These are phyloP conservation scores for Hyparrhenia diplandra DNA, from an alignment of 176 grass and related monocot species.

Conservation along the genomic window DNA sequence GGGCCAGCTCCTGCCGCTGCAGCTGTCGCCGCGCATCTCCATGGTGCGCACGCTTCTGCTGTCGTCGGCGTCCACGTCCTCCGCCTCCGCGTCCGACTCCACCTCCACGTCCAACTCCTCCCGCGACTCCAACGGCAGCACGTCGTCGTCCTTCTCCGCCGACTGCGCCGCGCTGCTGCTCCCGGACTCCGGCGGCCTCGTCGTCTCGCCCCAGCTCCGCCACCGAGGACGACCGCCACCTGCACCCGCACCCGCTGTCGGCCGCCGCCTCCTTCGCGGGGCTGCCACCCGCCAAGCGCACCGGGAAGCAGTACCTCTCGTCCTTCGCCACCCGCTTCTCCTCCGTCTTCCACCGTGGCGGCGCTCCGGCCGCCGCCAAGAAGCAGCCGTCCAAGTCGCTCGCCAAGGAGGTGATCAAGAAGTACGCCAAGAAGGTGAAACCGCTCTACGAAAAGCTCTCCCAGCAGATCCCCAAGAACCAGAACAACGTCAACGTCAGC, in stretches of 20 bases:
- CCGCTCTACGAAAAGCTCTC: conserved; percentile 94
- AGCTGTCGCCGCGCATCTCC: conserved; percentile 88
- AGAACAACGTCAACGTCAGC: background rate
- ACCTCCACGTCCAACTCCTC: conserved; percentile 62
- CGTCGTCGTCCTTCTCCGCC: conserved; percentile 66
- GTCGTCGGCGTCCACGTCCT: conserved; percentile 66
- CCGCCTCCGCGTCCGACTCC: conserved; percentile 71
- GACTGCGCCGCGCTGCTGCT: conserved; percentile 53
- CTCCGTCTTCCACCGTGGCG: conserved; percentile 90
- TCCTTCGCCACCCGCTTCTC: conserved; percentile 94
- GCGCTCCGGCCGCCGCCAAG: conserved; percentile 29
- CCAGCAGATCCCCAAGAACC: conserved; percentile 63
- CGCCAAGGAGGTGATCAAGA: conserved; percentile 91
- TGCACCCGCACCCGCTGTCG: background rate
- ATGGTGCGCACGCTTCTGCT: conserved; percentile 96
- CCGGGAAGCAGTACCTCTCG: conserved; percentile 68
- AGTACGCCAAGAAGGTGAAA: conserved; percentile 97
- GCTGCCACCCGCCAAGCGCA: conserved; percentile 40
- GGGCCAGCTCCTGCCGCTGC: conserved; percentile 94
- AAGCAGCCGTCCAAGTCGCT: conserved; percentile 59
- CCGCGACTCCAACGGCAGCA: conserved; percentile 70
- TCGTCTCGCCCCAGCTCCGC: conserved; percentile 93
- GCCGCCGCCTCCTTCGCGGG: conserved; percentile 13
- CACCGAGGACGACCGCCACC: conserved; percentile 69
- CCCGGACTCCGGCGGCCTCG: conserved; percentile 56